A percentile compares a stretch with the other conserved stretches of the same genome.
Conservation (phyloP, 2,329 filamentous ascomycete genomes). For the Nigrograna mackinnonii region DNA sequence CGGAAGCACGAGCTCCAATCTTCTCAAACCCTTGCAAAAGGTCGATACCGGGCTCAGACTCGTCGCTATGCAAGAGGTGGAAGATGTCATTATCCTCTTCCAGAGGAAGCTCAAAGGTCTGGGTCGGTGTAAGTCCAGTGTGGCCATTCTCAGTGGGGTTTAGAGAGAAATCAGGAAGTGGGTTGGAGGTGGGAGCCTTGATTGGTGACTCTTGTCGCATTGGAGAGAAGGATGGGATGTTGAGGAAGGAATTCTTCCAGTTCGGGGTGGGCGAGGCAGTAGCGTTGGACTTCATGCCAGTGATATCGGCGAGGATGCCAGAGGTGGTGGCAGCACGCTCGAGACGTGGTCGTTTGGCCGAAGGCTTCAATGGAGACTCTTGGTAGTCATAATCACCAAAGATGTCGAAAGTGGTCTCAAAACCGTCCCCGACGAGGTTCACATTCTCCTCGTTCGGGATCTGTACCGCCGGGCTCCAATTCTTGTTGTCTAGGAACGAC, state of each 20-base stretch:
- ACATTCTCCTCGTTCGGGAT: constrained; percentile 62
- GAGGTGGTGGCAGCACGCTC: constrained; percentile 66
- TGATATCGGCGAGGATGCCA: constrained; percentile 65
- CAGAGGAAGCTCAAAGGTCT: constrained; percentile 32
- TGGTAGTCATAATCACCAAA: constrained; percentile 56
- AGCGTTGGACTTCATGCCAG: constrained; percentile 58
- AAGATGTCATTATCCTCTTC: constrained; percentile 63
- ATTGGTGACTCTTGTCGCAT: constrained; percentile 31
- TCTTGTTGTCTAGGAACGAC: constrained; percentile 43
- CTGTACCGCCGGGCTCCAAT: constrained; percentile 69
- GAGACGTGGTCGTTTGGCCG: constrained; percentile 61
- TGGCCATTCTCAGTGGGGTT: constrained; percentile 23
- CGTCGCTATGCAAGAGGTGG: constrained; percentile 62
- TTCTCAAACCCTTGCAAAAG: constrained; percentile 77
- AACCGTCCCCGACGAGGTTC: constrained; percentile 53
- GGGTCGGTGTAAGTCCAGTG: constrained; percentile 24
- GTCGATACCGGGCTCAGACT: constrained; percentile 66
- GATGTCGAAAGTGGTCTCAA: constrained; percentile 63
- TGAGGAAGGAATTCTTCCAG: constrained; percentile 40
- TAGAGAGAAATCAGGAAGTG: constrained; percentile 20
- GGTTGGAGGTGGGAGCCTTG: constrained; percentile 30
- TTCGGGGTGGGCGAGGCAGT: constrained; percentile 41
- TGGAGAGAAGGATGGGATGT: constrained; percentile 40
- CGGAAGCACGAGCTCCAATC: constrained; percentile 58
- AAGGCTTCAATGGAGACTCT: constrained; percentile 69